These are phyloP conservation scores for Tylopilus sp. DNA, from an alignment of 768 basidiomycete species.

Conservation along the genomic window DNA sequence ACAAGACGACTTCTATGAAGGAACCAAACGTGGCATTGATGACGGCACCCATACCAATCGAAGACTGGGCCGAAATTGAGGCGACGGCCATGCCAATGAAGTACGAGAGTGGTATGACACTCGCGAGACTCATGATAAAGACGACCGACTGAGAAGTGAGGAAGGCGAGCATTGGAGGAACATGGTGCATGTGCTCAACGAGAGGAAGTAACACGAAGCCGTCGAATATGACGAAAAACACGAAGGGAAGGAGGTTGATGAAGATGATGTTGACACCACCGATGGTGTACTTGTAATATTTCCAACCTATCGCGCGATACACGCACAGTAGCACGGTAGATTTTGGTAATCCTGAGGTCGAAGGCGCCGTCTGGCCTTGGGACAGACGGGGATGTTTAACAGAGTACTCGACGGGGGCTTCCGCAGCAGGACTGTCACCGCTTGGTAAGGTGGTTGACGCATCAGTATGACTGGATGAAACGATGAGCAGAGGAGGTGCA, in stretches of 20 bases:
- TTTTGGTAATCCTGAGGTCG: constrained; percentile 59
- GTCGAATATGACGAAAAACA: constrained; percentile 96
- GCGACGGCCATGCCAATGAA: constrained; percentile 99
- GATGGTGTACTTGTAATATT: constrained; percentile 99
- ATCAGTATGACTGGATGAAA: constrained; percentile 29
- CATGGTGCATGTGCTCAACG: constrained; percentile 58
- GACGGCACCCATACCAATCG: constrained; percentile 98
- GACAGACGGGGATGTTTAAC: constrained; percentile 72
- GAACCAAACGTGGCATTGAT: constrained; percentile 99
- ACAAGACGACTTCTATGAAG: constrained; percentile 96
- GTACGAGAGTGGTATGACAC: constrained; percentile 95
- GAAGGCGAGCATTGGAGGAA: constrained; percentile 63
- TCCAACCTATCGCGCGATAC: constrained; percentile 82
- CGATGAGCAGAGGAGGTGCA: constrained; percentile 68
- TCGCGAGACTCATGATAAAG: constrained; percentile 79
- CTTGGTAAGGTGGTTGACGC: constrained; percentile 4
- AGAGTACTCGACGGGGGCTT: constrained; percentile 46
- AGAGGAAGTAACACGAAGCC: constrained; percentile 76
- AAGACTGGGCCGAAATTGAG: constrained; percentile 96
- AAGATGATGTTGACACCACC: constrained; percentile 99
- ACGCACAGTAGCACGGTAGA: constrained; percentile 93
- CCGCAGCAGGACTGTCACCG: constrained; percentile 7
- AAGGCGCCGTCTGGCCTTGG: constrained; percentile 88
- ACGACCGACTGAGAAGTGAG: constrained; percentile 75
- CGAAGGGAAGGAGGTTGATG: constrained; percentile 88